These are phyloP conservation scores for Pythium monospermum DNA, from an alignment of 352 stramenopile species.

Conservation along the genomic window DNA sequence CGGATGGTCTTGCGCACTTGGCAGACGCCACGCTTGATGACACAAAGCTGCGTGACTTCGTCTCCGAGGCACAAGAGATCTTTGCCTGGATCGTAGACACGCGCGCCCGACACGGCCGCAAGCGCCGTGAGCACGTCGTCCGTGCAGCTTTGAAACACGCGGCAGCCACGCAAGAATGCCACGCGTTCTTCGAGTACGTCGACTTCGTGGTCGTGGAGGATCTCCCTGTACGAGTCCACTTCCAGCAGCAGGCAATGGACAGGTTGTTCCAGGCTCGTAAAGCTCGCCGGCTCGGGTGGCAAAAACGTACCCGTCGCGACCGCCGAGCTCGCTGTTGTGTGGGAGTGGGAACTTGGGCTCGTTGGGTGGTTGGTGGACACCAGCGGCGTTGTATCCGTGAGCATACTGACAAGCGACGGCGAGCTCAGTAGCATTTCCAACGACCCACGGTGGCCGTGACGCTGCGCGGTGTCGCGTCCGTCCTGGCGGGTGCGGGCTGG, in stretches of 20 bases:
- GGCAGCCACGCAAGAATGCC: slow-evolving; percentile 50
- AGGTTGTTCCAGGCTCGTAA: slow-evolving; percentile 48
- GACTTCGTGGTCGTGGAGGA: slow-evolving; percentile 45
- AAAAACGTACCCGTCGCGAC: slow-evolving; percentile 17
- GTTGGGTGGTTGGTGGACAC: not conserved
- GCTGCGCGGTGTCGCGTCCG: not conserved
- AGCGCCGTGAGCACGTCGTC: slow-evolving; percentile 46
- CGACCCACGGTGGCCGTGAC: slow-evolving; percentile 4
- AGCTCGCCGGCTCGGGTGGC: slow-evolving; percentile 32
- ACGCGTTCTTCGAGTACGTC: slow-evolving; percentile 40
- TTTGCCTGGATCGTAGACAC: slow-evolving; percentile 48
- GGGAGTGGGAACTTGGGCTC: slow-evolving; percentile 2
- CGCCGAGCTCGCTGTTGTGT: not conserved
- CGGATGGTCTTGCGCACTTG: slow-evolving; percentile 58
- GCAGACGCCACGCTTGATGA: slow-evolving; percentile 68
- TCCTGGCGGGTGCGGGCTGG: not conserved
- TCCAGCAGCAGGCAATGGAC: slow-evolving; percentile 52
- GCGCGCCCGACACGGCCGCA: slow-evolving; percentile 38
- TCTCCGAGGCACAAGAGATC: slow-evolving; percentile 50
- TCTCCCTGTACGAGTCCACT: slow-evolving; percentile 38
- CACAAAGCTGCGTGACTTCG: slow-evolving; percentile 53
- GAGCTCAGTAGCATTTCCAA: slow-evolving; percentile 9
- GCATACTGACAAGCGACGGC: slow-evolving; percentile 8
- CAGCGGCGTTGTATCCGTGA: not conserved
- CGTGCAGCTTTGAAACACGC: slow-evolving; percentile 55